Evolutionary conservation across 768 basidiomycete species (phyloP), one percentile per base, ranked within the genome.

Genomic region (Hydnomerulius pinastri): DNA sequence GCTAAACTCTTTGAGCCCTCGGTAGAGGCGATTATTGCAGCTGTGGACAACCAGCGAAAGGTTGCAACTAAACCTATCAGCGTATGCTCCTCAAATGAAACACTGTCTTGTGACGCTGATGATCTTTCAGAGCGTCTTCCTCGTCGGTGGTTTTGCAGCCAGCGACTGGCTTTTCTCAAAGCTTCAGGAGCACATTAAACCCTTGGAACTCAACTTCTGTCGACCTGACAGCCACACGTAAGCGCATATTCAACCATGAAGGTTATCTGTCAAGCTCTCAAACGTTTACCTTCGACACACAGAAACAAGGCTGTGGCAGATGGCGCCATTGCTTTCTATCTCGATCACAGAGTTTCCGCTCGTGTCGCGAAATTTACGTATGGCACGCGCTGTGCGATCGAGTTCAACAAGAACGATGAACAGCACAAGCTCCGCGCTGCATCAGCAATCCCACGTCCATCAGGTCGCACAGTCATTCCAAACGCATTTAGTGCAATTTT

Each of bases 161-260:
- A 78, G 66, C 36, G 71, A 75, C 41, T 78, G 72, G 70, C 65
- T 78, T 8, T 77, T 71, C 29, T 51, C 57, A 12, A 65, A 36
- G 23, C 48, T 77, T 15, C 59, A 67, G 33, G 47, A 37, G 1
- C 55, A 66, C 2, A 58, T 82, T n/a, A 60, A 53, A 18, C 63
- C 67, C 0, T 46, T 69, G 11, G 66, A 70, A 2, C 45, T 81
- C 28, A 64, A 70, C 18, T 68, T 83, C 32, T 71, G 73, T 48
- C 73, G 80, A 3, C 81, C 80, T 5, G 78, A 82, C 46, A 73
- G 72, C 27, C 76, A 79, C 58, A 71, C 80, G 82, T 80, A 11
- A 52, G 64, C 23, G 49, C 24, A 67, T 64, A 8, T 2, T 33
- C 18, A 25, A 6, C 7, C 38, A 6, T 4, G 38, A 12, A 3